Base-by-base conservation (phyloP, 1,284 basidiomycete species). In the Moesziomyces antarcticus region DNA sequence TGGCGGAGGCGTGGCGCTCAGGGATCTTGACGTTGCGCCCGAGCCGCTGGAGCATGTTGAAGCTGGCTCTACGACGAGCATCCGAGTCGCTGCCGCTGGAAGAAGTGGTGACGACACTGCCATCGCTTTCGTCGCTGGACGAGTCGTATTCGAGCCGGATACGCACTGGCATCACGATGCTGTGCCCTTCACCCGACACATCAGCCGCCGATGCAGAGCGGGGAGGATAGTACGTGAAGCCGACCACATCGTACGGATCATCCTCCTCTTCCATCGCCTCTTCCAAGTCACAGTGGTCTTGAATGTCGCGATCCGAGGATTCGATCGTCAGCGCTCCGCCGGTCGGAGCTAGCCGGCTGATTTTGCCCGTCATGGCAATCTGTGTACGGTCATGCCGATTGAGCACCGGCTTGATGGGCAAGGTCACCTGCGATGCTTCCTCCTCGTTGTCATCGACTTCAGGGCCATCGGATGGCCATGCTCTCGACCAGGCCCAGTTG, bases 141-240 rank as follows among this genome's bases (percentile, higher is more conserved):
- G 62, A 65, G 40, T 71, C 68, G 13, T 71, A 62, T 33, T 71
- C 68, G 51, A 65, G 41, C 2, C 61, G 52, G 14, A 71, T 56
- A 20, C 50, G 53, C 3, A 71, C 42, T 1, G 62, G 68, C 3
- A 71, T 11, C 4, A 61, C 62, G n/a, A 65, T 44, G 30, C 47
- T 57, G 42, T 58, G 49, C 4, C 49, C 56, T 22, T 61, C 54
- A 7, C 43, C 22, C 14, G 30, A 43, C 8, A 10, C 22, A n/a
- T 14, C 22, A 24, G 46, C 27, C 5, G 42, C 8, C 13, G 24
- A 27, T 5, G 25, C 33, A 5, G 20, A 18, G 47, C 51, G 47
- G 27, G 45, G 42, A 1, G 41, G 50, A 30, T 62, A 72, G 11
- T 63, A 59, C 16, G 58, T 59, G 42, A 48, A 72, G 18, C 59